These are phyloP conservation scores for Dictyostelium citrinum DNA, from an alignment of 78 protist genomes.

Conservation along the genomic window DNA sequence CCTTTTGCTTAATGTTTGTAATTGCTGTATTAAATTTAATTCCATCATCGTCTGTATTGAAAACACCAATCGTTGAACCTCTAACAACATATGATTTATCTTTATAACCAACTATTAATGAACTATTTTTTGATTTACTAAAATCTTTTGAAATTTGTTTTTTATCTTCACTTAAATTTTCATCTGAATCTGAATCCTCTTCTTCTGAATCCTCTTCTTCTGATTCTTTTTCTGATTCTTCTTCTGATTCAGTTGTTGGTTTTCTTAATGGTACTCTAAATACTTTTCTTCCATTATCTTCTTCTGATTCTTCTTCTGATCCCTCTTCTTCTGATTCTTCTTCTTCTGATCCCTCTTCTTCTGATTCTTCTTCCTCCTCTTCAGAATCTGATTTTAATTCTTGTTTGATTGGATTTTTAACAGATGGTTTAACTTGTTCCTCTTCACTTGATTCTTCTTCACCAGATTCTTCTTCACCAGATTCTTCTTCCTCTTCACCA, in stretches of 20 bases:
- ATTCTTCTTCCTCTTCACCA: neutral
- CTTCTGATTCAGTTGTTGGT: neutral
- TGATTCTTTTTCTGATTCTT: neutral
- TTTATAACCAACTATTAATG: conserved; percentile 65
- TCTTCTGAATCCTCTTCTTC: neutral
- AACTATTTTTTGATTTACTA: conserved; percentile 39
- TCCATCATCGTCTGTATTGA: conserved; percentile 57
- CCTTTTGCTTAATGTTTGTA: conserved; percentile 23
- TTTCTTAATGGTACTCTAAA: conserved; percentile 9
- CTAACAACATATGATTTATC: conserved; percentile 77
- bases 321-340: conserved; percentile 29
- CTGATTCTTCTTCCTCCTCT: conserved; percentile 1
- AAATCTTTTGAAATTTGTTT: conserved; percentile 24
- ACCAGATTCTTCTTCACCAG: neutral
- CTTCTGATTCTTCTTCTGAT: neutral
- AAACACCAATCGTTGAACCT: conserved; percentile 84
- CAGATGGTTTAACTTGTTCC: neutral
- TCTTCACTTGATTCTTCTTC: neutral
- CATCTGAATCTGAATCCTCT: neutral
- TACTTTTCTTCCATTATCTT: neutral
- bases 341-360: conserved; percentile 32
- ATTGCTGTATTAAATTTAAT: conserved; percentile 68
- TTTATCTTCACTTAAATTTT: neutral
- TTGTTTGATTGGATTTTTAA: neutral
- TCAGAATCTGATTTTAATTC: conserved; percentile 6